Evolutionary conservation across 2,329 filamentous ascomycete genomes (phyloP).

Genomic region (Byssothecium circinans): DNA sequence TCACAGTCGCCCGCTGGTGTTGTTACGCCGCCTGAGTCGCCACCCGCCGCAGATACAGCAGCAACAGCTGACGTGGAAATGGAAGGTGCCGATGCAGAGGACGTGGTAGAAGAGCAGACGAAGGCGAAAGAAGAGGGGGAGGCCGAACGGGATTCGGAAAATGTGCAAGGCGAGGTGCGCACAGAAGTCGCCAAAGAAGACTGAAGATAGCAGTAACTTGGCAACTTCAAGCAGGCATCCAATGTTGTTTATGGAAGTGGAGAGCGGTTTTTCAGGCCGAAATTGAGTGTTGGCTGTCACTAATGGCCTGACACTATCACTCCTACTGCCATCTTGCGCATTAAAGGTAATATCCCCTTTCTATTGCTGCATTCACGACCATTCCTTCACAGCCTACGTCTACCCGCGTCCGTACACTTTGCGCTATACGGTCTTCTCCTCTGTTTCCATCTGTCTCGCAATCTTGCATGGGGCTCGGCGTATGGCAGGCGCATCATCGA

Average conservation of each 20-base stretch:
- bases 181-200: constrained; percentile 31
- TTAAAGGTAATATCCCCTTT: no score
- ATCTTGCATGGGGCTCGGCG: no score
- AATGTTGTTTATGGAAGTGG: not conserved
- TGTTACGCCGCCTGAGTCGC: constrained; percentile 42
- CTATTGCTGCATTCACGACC: no score
- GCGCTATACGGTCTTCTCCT: no score
- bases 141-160: constrained; percentile 31
- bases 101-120: constrained; percentile 5
- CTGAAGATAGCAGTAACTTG: not conserved
- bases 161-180: constrained; percentile 35
- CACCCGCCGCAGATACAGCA: constrained; percentile 21
- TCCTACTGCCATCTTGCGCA: no score
- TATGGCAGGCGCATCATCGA: no score
- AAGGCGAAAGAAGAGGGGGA: constrained; percentile 30
- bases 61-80: constrained; percentile 35
- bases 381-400: no score
- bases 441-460: no score
- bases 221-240: not conserved
- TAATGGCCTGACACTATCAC: no score
- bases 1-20: constrained; percentile 36
- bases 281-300: no score
- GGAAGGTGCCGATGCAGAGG: constrained; percentile 23
- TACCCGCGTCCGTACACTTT: no score
- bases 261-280: constrained; percentile 7